Evolutionary conservation across 805 yeast genomes (phyloP), one percentile per base, ranked within the genome.

Genomic region (Yarrowia phangngaensis): DNA sequence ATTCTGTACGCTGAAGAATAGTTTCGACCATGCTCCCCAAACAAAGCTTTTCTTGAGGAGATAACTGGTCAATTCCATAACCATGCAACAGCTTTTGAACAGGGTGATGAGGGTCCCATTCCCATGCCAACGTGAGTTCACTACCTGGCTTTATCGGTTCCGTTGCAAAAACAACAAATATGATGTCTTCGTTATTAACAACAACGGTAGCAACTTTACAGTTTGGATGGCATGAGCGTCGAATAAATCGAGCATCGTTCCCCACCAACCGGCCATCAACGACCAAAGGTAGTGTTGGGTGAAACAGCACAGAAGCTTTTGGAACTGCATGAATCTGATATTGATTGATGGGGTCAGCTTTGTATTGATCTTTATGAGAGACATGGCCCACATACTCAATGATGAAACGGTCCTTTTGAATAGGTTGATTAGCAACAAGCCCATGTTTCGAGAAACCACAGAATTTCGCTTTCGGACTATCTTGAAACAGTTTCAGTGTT

Each of bases 31-130:
- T 52, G 20, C 43, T 20, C 6, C 40, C 52, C 6, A 60, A 35
- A 34, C 50, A 52, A 24, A 24, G 34, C 16, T 54, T 41, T 20
- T 61, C 63, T 8, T 27, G 56, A n/a, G 43, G 40, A 15, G 54
- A 28, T 28, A 53, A 52, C 55, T 54, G 52, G 14, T 54, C 62
- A n/a, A 65, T 59, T 58, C 64, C 54, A 20, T 67, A 62, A n/a
- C 73, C 68, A 19, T 67, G 63, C 19, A 74, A 69, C 49, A 83
- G 65, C 54, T 72, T 71, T 47, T 69, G 66, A 28, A 87, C 83
- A 2, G 97, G 95, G 61, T 88, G 95, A 13, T 68, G 54, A 3
- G 65, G 60, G 60, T 88, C 95, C 95, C 96, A 90, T 52, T 82
- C 85, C 97, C 97, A 90, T 2, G 80, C 76, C 8, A 87, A 64